Evolutionary conservation across 2,329 filamentous ascomycete genomes (phyloP).

Genomic region (Plenodomus lindquistii): DNA sequence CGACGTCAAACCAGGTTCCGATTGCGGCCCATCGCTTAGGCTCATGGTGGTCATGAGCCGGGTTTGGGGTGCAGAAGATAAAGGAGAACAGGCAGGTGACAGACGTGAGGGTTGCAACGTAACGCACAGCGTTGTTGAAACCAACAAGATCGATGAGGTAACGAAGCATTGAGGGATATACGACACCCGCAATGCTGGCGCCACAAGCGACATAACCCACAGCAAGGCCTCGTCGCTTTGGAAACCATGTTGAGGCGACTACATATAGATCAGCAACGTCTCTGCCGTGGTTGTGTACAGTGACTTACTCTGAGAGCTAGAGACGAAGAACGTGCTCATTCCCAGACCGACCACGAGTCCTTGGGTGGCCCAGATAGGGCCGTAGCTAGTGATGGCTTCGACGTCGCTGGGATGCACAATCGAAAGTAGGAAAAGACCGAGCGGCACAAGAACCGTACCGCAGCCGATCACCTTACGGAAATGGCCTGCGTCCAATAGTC

Average conservation of each 20-base stretch:
- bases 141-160: constrained; percentile 49
- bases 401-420: constrained; percentile 45
- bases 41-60: constrained; percentile 44
- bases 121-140: constrained; percentile 51
- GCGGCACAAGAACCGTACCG: constrained; percentile 49
- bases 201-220: constrained; percentile 57
- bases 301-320: constrained; percentile 53
- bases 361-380: constrained; percentile 52
- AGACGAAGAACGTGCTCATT: constrained; percentile 59
- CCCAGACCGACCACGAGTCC: constrained; percentile 53
- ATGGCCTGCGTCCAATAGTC: constrained; percentile 54
- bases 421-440: constrained; percentile 52
- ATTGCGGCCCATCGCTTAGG: constrained; percentile 45
- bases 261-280: background rate
- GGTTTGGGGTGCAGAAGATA: constrained; percentile 50
- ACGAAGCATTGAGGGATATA: constrained; percentile 54
- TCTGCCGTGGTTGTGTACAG: background rate
- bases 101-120: constrained; percentile 48
- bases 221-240: constrained; percentile 51
- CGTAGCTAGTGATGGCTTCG: constrained; percentile 46
- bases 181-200: constrained; percentile 52
- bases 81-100: constrained; percentile 48
- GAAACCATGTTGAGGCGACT: constrained; percentile 57
- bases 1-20: constrained; percentile 50
- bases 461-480: constrained; percentile 45